Conservation (phyloP, 2,329 filamentous ascomycete genomes). For the Parastagonospora avenae region DNA sequence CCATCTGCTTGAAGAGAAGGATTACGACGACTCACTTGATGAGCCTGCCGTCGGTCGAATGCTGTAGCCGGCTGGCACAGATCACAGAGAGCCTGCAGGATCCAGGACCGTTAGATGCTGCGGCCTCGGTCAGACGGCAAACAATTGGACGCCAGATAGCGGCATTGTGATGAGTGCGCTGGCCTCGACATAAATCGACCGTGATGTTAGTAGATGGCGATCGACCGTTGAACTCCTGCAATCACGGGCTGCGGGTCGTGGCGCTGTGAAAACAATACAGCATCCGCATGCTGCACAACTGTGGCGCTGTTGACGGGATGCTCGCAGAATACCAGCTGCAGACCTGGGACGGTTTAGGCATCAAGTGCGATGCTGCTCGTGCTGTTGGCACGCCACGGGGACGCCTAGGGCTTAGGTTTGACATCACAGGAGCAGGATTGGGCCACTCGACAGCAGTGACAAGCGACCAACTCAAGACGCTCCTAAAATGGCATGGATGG, state of each 20-base stretch:
- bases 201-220: constrained; percentile 12
- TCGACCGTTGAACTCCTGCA: constrained; percentile 16
- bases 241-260: constrained; percentile 14
- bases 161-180: constrained; percentile 24
- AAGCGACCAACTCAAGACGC: constrained; percentile 26
- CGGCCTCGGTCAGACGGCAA: constrained; percentile 6
- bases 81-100: constrained; percentile 37
- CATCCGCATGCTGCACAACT: constrained; percentile 39
- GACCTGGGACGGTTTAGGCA: constrained; percentile 23
- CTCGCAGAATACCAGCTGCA: constrained; percentile 27
- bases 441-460: constrained; percentile 22
- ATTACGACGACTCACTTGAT: constrained; percentile 32
- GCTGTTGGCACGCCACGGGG: constrained; percentile 22
- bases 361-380: constrained; percentile 38
- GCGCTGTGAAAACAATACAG: constrained; percentile 35
- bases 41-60: constrained; percentile 24
- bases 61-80: constrained; percentile 42
- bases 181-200: constrained; percentile 16
- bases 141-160: constrained; percentile 25
- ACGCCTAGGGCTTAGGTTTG: constrained; percentile 20
- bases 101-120: constrained; percentile 28
- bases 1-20: constrained; percentile 14
- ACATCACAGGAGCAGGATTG: constrained; percentile 20
- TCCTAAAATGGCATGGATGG: constrained; percentile 24
- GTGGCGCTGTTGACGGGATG: constrained; percentile 39